Evolutionary conservation across 805 yeast genomes (phyloP).

Genomic region (Ogataea degrootiae): DNA sequence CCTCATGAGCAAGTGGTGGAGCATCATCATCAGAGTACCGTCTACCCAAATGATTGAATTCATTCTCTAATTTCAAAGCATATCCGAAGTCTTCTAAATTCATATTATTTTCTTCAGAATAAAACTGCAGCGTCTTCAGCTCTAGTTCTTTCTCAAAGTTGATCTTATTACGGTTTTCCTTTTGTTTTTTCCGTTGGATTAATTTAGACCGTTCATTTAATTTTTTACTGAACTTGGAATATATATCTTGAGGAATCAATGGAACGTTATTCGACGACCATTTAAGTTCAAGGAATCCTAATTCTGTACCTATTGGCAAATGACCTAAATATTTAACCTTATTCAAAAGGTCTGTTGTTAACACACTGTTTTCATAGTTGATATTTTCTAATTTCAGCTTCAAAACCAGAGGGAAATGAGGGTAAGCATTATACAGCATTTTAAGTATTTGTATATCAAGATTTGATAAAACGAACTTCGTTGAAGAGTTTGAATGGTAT

Average conservation of each 20-base stretch:
- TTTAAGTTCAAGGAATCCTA: constrained; percentile 80
- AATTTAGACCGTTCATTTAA: constrained; percentile 52
- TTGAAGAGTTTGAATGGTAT: constrained; percentile 56
- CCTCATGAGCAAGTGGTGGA: constrained; percentile 9
- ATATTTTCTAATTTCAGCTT: constrained; percentile 65
- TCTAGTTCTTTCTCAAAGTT: constrained; percentile 57
- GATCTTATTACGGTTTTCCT: constrained; percentile 58
- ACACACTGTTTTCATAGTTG: constrained; percentile 46
- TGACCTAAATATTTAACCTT: constrained; percentile 74
- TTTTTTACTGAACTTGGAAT: constrained; percentile 46
- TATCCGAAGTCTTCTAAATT: constrained; percentile 33
- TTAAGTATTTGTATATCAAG: constrained; percentile 74
- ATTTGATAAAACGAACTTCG: constrained; percentile 66
- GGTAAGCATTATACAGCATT: constrained; percentile 55
- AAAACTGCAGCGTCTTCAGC: constrained; percentile 52
- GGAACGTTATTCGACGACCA: constrained; percentile 45
- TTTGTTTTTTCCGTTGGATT: constrained; percentile 42
- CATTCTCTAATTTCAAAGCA: constrained; percentile 34
- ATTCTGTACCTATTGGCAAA: constrained; percentile 77
- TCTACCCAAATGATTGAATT: constrained; percentile 32
- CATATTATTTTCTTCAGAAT: constrained; percentile 48
- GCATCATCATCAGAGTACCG: constrained; percentile 10
- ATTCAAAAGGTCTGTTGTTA: constrained; percentile 52
- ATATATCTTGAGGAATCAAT: constrained; percentile 38
- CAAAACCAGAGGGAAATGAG: constrained; percentile 63